Conservation (phyloP, 768 basidiomycete species). For the Dioszegia crocea region DNA sequence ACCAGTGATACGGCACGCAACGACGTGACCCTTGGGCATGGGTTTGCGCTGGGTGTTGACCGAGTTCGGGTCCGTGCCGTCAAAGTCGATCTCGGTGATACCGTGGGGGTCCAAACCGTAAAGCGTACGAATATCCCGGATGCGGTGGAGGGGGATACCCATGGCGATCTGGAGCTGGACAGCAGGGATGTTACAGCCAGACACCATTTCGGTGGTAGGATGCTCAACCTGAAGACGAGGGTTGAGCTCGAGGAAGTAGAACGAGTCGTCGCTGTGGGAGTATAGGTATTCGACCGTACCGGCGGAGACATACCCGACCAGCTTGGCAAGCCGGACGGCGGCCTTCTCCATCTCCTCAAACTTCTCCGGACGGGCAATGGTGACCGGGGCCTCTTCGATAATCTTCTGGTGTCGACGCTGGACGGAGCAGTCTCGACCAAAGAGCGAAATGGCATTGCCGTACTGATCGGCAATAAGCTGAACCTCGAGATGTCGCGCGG, state of each 20-base stretch:
- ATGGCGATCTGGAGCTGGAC: slow-evolving; percentile 96
- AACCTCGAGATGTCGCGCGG: slow-evolving; percentile 95
- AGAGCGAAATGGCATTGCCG: slow-evolving; percentile 96
- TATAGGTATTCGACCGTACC: slow-evolving; percentile 99
- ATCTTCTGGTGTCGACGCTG: slow-evolving; percentile 99
- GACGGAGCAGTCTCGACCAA: slow-evolving; percentile 98
- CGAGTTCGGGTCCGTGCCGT: slow-evolving; percentile 83
- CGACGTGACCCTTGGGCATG: slow-evolving; percentile 93
- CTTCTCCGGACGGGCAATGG: slow-evolving; percentile 83
- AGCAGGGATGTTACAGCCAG: slow-evolving; percentile 94
- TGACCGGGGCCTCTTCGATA: slow-evolving; percentile 98
- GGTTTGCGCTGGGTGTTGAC: slow-evolving; percentile 89
- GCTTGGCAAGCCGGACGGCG: slow-evolving; percentile 96
- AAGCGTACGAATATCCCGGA: slow-evolving; percentile 88
- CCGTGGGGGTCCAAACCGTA: slow-evolving; percentile 91
- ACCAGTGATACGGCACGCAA: slow-evolving; percentile 97
- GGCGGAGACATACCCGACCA: slow-evolving; percentile 97
- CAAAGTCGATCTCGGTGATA: slow-evolving; percentile 91
- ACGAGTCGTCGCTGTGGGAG: slow-evolving; percentile 84
- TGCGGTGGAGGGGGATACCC: slow-evolving; percentile 93
- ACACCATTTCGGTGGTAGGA: slow-evolving; percentile 99
- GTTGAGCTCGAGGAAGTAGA: slow-evolving; percentile 97
- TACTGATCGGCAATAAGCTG: slow-evolving; percentile 99
- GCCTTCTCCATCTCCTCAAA: slow-evolving; percentile 99
- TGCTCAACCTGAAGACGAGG: slow-evolving; percentile 99